Conservation (phyloP, 768 basidiomycete genomes). For the Collybiopsis confluens region DNA sequence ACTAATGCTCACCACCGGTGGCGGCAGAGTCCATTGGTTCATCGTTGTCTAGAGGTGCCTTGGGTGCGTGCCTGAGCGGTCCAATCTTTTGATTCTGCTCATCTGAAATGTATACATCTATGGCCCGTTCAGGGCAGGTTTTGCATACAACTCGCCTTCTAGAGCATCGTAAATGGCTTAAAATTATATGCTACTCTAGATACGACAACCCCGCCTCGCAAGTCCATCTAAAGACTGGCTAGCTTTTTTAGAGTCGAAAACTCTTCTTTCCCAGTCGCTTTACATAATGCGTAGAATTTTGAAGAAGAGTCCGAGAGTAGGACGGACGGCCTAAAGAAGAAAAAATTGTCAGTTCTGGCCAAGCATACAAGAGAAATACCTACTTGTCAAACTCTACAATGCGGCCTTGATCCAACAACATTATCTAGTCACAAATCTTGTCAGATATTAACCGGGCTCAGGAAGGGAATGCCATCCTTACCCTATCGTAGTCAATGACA, state of each 20-base stretch:
- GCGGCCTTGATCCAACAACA: constrained; percentile 73
- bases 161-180: not conserved
- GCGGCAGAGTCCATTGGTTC: too few species aligned
- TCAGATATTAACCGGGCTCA: not conserved
- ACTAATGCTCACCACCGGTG: too few species aligned
- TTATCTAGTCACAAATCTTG: constrained; percentile 43
- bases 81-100: too few species aligned
- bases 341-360: not conserved
- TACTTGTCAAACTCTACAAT: constrained; percentile 73
- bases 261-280: constrained; percentile 69
- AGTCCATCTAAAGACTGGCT: constrained; percentile 38
- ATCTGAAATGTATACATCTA: too few species aligned
- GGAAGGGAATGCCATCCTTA: constrained; percentile 27
- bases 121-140: too few species aligned
- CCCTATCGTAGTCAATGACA: constrained; percentile 78
- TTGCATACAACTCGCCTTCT: too few species aligned
- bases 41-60: too few species aligned
- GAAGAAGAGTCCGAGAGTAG: constrained; percentile 55
- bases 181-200: too few species aligned
- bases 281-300: constrained; percentile 65
- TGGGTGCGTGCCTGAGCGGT: too few species aligned
- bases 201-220: too few species aligned
- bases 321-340: constrained; percentile 37
- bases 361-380: constrained; percentile 12
- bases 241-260: constrained; percentile 65